phyloP scores from a whole-genome alignment of 208 protist genomes.

The Trypanosomatidae sp. region DNA sequence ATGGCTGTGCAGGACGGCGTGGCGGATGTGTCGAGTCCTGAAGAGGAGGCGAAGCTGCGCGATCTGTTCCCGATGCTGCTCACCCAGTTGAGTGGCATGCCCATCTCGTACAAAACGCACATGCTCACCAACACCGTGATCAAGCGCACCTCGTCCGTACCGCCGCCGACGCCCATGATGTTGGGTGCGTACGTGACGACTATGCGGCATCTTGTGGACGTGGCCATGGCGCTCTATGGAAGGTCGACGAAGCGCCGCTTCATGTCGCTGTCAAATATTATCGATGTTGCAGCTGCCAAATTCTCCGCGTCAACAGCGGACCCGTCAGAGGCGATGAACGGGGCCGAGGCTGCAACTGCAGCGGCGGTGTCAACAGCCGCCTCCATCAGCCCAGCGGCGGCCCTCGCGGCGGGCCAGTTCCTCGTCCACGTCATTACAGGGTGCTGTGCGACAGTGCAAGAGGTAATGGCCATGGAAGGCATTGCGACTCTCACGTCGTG shows the following conservation, averaged over 20 bases:
- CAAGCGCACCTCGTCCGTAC: constrained; percentile 31
- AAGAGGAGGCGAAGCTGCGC: constrained; percentile 39
- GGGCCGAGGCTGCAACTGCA: neutral
- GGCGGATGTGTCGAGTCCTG: constrained; percentile 25
- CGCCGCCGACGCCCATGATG: constrained; percentile 36
- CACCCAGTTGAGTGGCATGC: constrained; percentile 36
- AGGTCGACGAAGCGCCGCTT: constrained; percentile 25
- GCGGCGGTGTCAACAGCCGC: neutral
- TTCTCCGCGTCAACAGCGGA: constrained; percentile 16
- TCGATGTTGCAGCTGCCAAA: constrained; percentile 36
- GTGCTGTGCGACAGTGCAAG: constrained; percentile 28
- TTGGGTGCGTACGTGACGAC: constrained; percentile 47
- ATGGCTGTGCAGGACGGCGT: constrained; percentile 36
- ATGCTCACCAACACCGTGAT: constrained; percentile 21
- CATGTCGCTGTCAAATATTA: constrained; percentile 30
- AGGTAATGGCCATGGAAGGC: constrained; percentile 73
- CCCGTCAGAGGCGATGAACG: neutral
- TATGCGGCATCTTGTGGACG: constrained; percentile 26
- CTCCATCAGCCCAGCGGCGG: constrained; percentile 25
- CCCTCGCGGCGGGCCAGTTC: constrained; percentile 34
- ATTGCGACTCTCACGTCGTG: constrained; percentile 50
- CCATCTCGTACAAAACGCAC: constrained; percentile 25
- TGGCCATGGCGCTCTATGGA: constrained; percentile 23
- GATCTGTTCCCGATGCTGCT: constrained; percentile 58
- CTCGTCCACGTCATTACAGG: constrained; percentile 28